A percentile compares a stretch with the other conserved stretches of the same genome.
Conservation (phyloP, 768 basidiomycete species). For the Suillus spraguei region DNA sequence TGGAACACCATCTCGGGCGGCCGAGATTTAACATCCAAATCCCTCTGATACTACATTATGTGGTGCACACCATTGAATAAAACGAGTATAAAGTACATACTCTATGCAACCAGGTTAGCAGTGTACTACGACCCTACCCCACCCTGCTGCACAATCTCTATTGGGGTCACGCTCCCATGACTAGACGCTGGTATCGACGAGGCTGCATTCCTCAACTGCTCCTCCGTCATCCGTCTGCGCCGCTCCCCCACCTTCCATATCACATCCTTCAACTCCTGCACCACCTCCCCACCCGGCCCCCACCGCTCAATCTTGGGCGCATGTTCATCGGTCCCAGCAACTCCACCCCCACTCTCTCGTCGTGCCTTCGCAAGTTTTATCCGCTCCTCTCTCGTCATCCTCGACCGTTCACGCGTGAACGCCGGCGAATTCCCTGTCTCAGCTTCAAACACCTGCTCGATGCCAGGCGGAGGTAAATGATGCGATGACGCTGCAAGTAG, state of each 20-base stretch:
- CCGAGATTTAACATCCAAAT: background rate
- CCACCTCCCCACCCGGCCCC: slow-evolving; percentile 80
- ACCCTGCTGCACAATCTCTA: slow-evolving; percentile 40
- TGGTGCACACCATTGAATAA: background rate
- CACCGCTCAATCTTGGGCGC: slow-evolving; percentile 45
- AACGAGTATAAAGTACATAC: background rate
- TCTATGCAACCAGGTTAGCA: background rate
- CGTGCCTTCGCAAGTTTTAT: slow-evolving; percentile 60
- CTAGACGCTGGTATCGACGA: slow-evolving; percentile 13
- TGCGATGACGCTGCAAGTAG: slow-evolving; percentile 50
- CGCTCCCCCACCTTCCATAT: slow-evolving; percentile 85
- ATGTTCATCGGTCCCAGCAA: slow-evolving; percentile 26
- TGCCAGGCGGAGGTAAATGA: slow-evolving; percentile 64
- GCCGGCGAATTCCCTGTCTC: slow-evolving; percentile 41
- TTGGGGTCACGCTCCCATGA: slow-evolving; percentile 30
- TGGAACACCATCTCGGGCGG: background rate
- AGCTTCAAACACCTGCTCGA: slow-evolving; percentile 85
- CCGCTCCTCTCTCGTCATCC: slow-evolving; percentile 73
- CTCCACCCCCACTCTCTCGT: slow-evolving; percentile 44
- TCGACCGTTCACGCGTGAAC: slow-evolving; percentile 62
- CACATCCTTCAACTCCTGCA: slow-evolving; percentile 83
- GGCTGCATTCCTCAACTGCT: slow-evolving; percentile 13
- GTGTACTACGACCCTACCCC: background rate
- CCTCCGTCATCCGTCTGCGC: slow-evolving; percentile 52
- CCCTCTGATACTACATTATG: background rate